Conservation (phyloP, 331 rosid species). For the Rhamnella rubrinervis region DNA sequence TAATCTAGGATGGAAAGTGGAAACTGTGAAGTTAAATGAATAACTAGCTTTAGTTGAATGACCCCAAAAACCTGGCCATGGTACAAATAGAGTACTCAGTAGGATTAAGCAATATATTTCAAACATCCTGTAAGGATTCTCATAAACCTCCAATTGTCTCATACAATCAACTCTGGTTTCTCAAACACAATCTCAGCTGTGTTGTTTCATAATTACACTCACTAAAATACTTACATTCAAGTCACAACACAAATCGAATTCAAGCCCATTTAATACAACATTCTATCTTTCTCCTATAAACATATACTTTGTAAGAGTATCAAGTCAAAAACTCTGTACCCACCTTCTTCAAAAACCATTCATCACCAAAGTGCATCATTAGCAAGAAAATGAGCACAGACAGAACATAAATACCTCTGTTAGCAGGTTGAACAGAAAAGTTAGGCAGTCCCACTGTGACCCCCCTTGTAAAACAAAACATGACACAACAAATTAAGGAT, state of each 20-base stretch:
- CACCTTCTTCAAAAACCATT: conserved; percentile 10
- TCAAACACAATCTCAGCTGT: no score
- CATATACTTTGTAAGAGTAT: neutral
- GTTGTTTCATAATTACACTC: no score
- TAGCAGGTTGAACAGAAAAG: conserved; percentile 16
- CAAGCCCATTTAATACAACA: neutral
- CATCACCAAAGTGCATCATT: neutral
- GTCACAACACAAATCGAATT: neutral
- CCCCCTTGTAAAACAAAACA: conserved; percentile 16
- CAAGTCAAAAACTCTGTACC: conserved; percentile 8
- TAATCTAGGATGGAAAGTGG: no score
- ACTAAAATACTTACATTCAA: no score
- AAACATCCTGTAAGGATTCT: no score
- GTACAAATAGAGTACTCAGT: no score
- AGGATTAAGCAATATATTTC: no score
- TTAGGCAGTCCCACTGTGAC: conserved; percentile 13
- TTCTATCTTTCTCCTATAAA: neutral
- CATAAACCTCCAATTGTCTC: no score
- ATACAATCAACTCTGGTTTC: no score
- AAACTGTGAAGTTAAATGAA: no score
- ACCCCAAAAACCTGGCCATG: no score
- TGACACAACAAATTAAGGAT: conserved; percentile 8
- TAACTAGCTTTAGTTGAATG: neutral
- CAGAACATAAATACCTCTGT: conserved; percentile 12
- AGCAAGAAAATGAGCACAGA: conserved; percentile 2